Evolutionary conservation across 495 filamentous ascomycete species (phyloP), one percentile per base, ranked within the genome.

Genomic region (Penicillium coprophilum): DNA sequence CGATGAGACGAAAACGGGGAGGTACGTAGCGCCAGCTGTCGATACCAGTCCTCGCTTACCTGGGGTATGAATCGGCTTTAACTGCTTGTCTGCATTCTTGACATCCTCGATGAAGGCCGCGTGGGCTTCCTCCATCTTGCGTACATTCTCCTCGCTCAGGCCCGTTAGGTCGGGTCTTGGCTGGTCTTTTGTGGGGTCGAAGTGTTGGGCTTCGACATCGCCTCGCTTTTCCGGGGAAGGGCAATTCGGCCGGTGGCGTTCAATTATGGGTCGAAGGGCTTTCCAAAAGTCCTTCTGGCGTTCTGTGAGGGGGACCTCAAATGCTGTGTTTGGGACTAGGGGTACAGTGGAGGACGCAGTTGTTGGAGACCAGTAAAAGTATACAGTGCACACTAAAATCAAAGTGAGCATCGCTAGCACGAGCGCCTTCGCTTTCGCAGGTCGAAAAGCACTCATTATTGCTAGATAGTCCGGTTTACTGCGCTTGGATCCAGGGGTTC

Each of bases 11-110:
- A 80, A 75, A 0, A 78, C 71, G 0, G 79, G 76, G 6, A 81
- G 61, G 55, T 77, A 80, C 6, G 61, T 61, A 11, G 70, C 71
- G 2, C 78, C 75, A 3, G 79, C 79, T 12, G 76, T 77, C 0
- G 80, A 81, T 4, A 85, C 83, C 24, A 87, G 66, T 2, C 84
- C 84, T 27, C 72, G 72, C n/a, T 81, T 80, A 10, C 71, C 68
- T 2, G 67, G 55, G 2, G 70, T 68, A 62, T 78, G 80, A 3
- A 74, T 74, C 0, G 79, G 73, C 24, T 66, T 71, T 21, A 76
- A 65, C 2, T 56, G 57, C 51, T 66, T 74, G 9, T 11, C 51
- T 0, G 69, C 57, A 9, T 57, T 53, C 13, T 62, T 62, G 17
- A 78, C 66, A 38, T 70, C 66, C 24, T 69, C 56, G 12, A 82